Evolutionary conservation across 768 basidiomycete genomes (phyloP), one percentile per base, ranked within the genome.

Genomic region (Termitomyces sp.): DNA sequence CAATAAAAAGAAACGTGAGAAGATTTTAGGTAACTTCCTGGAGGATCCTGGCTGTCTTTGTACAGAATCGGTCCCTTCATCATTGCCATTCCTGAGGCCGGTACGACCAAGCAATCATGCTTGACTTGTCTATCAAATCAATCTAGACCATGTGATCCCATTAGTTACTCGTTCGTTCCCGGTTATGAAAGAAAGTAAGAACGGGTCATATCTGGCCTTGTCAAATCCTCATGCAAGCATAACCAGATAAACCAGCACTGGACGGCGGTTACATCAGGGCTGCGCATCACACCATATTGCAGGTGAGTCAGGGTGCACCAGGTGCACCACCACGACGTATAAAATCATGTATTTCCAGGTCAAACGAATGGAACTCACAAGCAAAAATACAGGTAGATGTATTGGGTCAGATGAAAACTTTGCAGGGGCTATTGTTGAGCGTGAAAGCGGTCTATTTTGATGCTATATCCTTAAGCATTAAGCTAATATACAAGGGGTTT

Each of bases 161-260:
- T 57, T 49, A 63, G 66, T 59, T 54, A 27, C n/a, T 39, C 37
- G 27, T 52, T 53, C 28, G 16, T 21, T 37, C 43, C 17, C 27
- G 6, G 4, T 37, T 5, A 52, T 21, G 8, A 39, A 34, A 43
- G 43, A 46, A 14, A 14, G 61, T 14, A 54, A 30, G 28, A 16
- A 54, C 40, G 28, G 55, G 73, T 92, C 89, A 92, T 86, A 90
- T 91, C 90, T 92, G 90, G 90, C 90, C 90, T 91, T 77, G 79
- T 80, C 79, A 66, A 67, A 19, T 91, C 89, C 70, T 76, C 89
- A 88, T 62, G 23, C 72, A 62, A 61, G 69, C 64, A 59, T 62
- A 48, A 53, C 63, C 56, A 30, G 62, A 66, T 76, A 83, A 85
- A 86, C 84, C 82, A 73, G 75, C 61, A 59, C 65, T 54, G 30